Base-by-base conservation (phyloP, 768 basidiomycete species). In the Mycena indigotica region DNA sequence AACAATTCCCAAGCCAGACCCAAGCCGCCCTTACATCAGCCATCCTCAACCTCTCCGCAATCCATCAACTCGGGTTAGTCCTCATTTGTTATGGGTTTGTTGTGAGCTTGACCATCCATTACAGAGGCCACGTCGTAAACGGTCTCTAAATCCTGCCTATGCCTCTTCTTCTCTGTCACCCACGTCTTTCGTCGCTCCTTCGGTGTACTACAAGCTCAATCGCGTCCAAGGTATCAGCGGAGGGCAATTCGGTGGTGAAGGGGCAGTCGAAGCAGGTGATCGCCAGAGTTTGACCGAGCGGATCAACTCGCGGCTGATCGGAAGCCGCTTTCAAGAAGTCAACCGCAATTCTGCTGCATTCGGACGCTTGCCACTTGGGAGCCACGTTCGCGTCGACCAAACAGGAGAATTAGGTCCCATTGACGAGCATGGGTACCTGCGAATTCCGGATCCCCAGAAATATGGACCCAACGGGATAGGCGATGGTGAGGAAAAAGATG, bases 111-210 rank as follows among this genome's bases (percentile, higher is more conserved):
- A 57, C 49, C 29, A 58, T 24, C 19, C 21, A 8, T 28, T 49
- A 16, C 65, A 78, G 68, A 66, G 66, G 46, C 72, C 70, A 23
- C 77, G 80, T 45, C 72, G 77, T 23, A 77, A 82, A 25, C 80
- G 83, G 26, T 77, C 81, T 32, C 68, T 78, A 41, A 87, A 88
- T 62, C 84, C 84, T n/a, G 85, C 87, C 2, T 83, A 77, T 62
- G 87, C 80, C 0, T 78, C 85, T 3, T 86, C 86, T 5, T 87
- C 86, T n/a, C 79, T 87, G 16, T 80, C 87, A 1, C 89, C 89
- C 3, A 86, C 86, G 17, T 87, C 88, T 4, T 93, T 91, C 65
- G 84, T 91, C 8, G 88, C 88, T 4, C 90, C 90, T 5, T 89
- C 87, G 5, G 83, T 86, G 53, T 93, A 88, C 68, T 93, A 93